These are phyloP conservation scores for Geotrichum restrictum DNA, from an alignment of 1,139 yeast species.

Conservation along the genomic window DNA sequence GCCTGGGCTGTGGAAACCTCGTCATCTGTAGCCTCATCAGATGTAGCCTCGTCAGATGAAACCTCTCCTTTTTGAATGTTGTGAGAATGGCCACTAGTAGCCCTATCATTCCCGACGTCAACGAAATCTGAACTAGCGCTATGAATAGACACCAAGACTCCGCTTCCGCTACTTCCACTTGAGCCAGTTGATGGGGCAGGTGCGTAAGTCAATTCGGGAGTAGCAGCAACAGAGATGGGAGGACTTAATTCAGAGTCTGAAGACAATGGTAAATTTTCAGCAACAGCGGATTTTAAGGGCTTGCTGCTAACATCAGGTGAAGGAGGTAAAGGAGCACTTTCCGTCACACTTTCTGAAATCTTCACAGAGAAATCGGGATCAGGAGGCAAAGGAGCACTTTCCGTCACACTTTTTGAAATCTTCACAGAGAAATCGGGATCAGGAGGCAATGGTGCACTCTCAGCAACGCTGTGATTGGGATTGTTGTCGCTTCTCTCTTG, in stretches of 20 bases:
- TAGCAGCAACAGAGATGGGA: neutral
- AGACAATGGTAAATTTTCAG: neutral
- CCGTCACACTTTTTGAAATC: too few species aligned
- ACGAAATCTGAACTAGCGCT: constrained; percentile 8
- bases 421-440: constrained; percentile 6
- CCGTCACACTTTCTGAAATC: too few species aligned
- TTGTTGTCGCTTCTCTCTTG: too few species aligned
- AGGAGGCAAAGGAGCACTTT: too few species aligned
- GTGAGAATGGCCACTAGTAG: neutral
- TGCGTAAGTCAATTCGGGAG: neutral
- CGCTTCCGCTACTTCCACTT: constrained; percentile 10
- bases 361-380: neutral
- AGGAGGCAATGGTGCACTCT: constrained; percentile 17
- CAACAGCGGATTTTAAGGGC: too few species aligned
- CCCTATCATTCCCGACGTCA: neutral
- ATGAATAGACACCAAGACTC: constrained; percentile 4
- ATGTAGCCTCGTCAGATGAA: neutral
- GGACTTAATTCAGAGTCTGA: neutral
- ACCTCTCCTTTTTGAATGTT: neutral
- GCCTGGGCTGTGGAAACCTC: neutral
- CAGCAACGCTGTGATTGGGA: too few species aligned
- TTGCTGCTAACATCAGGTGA: too few species aligned
- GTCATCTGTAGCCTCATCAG: neutral
- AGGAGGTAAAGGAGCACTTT: too few species aligned
- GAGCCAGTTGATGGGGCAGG: neutral